Conservation (phyloP, 2,329 filamentous ascomycete species). For the Dryadomyces sulphureus region DNA sequence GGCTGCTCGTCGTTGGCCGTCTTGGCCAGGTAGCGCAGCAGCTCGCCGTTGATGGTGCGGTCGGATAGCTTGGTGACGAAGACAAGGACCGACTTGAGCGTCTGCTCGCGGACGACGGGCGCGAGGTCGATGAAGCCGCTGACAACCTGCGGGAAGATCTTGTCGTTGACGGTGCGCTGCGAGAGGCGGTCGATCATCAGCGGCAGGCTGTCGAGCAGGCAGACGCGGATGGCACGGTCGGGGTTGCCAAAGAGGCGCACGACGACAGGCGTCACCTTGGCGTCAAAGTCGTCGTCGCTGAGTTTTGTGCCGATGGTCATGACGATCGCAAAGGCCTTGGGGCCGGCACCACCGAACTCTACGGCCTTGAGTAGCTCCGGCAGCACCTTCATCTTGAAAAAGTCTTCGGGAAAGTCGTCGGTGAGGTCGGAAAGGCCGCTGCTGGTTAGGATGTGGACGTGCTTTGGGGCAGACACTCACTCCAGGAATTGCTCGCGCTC, state of each 20-base stretch:
- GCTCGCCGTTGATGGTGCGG: constrained; percentile 81
- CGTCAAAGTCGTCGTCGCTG: constrained; percentile 76
- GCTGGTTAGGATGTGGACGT: not conserved
- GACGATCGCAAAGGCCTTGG: constrained; percentile 75
- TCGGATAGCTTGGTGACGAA: constrained; percentile 85
- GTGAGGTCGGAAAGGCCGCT: constrained; percentile 70
- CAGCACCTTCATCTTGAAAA: constrained; percentile 93
- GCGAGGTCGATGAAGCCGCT: constrained; percentile 88
- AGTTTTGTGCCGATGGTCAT: constrained; percentile 85
- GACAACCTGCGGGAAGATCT: constrained; percentile 93
- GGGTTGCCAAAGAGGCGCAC: constrained; percentile 80
- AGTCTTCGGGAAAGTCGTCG: constrained; percentile 93
- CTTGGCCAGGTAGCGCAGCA: constrained; percentile 81
- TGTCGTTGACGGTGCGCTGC: constrained; percentile 84
- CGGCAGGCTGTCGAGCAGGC: constrained; percentile 74
- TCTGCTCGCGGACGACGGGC: constrained; percentile 87
- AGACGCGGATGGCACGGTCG: constrained; percentile 83
- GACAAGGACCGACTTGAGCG: constrained; percentile 80
- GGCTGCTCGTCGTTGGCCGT: constrained; percentile 96
- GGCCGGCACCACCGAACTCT: constrained; percentile 93
- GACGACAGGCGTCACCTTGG: constrained; percentile 70
- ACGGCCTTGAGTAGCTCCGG: constrained; percentile 95
- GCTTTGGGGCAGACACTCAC: constrained; percentile 20
- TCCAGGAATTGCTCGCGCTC: constrained; percentile 77
- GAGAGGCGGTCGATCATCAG: constrained; percentile 82